These are phyloP conservation scores for Gigaspora rosea DNA, from an alignment of 192 early-diverging fungal genomes.

Conservation along the genomic window DNA sequence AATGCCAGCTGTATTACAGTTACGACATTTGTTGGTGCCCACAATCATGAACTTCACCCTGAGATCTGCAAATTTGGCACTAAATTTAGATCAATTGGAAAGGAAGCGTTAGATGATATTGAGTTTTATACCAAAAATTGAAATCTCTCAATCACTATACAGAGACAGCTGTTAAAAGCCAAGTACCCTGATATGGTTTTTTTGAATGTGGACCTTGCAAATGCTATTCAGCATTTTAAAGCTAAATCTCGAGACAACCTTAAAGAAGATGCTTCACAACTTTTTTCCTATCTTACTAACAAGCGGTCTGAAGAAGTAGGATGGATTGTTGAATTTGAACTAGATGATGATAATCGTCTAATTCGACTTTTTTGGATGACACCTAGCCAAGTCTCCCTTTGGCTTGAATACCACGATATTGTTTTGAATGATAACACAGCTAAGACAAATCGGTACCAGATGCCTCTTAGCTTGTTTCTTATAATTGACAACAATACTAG, in stretches of 20 bases:
- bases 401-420: too few relatives aligned
- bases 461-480: not conserved
- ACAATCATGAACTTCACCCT: not conserved
- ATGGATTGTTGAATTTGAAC: slow-evolving; percentile 8
- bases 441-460: not conserved
- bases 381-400: too few relatives aligned
- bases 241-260: not conserved
- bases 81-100: too few relatives aligned
- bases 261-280: not conserved
- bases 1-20: not conserved
- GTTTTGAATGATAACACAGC: too few relatives aligned
- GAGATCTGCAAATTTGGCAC: too few relatives aligned
- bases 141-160: slow-evolving; percentile 4
- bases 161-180: slow-evolving; percentile 6
- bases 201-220: not conserved
- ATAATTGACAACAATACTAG: slow-evolving; percentile 4
- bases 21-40: not conserved
- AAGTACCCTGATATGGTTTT: not conserved
- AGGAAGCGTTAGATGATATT: too few relatives aligned
- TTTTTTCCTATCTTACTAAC: not conserved
- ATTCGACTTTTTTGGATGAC: too few relatives aligned
- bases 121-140: too few relatives aligned
- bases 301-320: too few relatives aligned
- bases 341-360: not conserved
- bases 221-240: not conserved